phyloP scores from a whole-genome alignment of 306 rosid species.

The Cucurbita argyrosperma region DNA sequence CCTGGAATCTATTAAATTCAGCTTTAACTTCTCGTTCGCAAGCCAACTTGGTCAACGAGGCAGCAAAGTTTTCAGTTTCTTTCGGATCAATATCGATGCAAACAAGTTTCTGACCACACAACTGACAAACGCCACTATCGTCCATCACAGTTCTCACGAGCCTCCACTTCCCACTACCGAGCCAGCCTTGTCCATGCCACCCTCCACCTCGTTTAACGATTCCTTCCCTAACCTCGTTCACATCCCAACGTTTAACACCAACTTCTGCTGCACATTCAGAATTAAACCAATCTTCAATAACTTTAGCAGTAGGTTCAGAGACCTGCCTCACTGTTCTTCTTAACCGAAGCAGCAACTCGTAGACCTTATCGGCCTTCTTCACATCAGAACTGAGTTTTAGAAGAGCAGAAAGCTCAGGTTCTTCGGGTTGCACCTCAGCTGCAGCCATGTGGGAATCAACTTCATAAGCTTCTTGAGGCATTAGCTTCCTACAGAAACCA shows the following conservation, averaged over 20 bases:
- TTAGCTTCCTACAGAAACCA: conserved; percentile 67
- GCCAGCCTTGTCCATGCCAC: conserved; percentile 98
- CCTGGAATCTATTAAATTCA: conserved; percentile 57
- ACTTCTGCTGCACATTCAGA: conserved; percentile 32
- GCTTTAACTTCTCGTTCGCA: conserved; percentile 36
- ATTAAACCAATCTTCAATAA: conserved; percentile 61
- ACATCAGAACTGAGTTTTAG: conserved; percentile 35
- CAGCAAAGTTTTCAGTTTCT: conserved; percentile 65
- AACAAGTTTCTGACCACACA: conserved; percentile 54
- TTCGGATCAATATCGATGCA: conserved; percentile 79
- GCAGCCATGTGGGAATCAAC: conserved; percentile 66
- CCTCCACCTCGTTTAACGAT: conserved; percentile 70
- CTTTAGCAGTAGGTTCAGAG: conserved; percentile 39
- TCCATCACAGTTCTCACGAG: conserved; percentile 49
- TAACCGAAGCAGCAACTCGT: conserved; percentile 60
- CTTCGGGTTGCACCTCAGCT: conserved; percentile 42
- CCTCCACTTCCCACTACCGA: conserved; percentile 77
- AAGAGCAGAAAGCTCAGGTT: conserved; percentile 63
- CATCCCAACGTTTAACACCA: conserved; percentile 58
- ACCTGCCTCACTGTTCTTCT: conserved; percentile 66
- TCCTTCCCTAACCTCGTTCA: conserved; percentile 35
- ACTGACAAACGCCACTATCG: conserved; percentile 41
- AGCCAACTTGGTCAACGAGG: conserved; percentile 57
- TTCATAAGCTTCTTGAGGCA: conserved; percentile 53
- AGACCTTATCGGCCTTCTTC: conserved; percentile 44